Percentiles rank a stretch among this genome's conserved stretches.
Conservation (phyloP, 1,284 basidiomycete species). For the Ustilago tritici region DNA sequence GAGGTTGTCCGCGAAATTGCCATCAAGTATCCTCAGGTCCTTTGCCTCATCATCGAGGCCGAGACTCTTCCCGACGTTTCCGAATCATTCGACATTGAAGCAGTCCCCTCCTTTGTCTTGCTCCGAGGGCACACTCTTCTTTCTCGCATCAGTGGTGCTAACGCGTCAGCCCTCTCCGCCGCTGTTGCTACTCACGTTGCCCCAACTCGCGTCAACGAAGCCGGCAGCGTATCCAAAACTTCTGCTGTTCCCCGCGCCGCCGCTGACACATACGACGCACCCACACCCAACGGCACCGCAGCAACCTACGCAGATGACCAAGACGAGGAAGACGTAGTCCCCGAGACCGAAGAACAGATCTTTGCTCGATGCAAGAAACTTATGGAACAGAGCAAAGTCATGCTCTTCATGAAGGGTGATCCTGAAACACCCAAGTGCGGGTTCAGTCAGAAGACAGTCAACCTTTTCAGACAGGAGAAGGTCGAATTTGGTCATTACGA, state of each 20-base stretch:
- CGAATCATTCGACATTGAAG: constrained; percentile 91
- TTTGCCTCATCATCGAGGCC: constrained; percentile 91
- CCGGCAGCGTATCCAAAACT: constrained; percentile 58
- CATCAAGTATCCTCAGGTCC: constrained; percentile 77
- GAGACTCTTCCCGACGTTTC: constrained; percentile 88
- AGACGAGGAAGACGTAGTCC: constrained; percentile 47
- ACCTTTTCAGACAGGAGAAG: constrained; percentile 75
- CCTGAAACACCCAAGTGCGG: constrained; percentile 80
- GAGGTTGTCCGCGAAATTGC: constrained; percentile 73
- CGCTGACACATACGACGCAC: constrained; percentile 49
- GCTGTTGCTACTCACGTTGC: constrained; percentile 74
- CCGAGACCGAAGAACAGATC: constrained; percentile 78
- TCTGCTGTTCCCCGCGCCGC: constrained; percentile 57
- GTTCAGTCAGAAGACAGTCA: constrained; percentile 80
- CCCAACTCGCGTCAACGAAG: constrained; percentile 68
- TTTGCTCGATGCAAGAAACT: constrained; percentile 75
- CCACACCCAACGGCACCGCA: constrained; percentile 23
- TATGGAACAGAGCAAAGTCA: constrained; percentile 78
- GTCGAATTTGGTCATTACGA: constrained; percentile 80
- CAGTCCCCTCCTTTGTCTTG: constrained; percentile 87
- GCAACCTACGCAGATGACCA: constrained; percentile 35
- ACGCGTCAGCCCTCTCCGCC: constrained; percentile 78
- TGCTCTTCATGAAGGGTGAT: constrained; percentile 98
- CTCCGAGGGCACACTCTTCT: constrained; percentile 90
- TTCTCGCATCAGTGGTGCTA: constrained; percentile 83